phyloP scores from a whole-genome alignment of 768 basidiomycete genomes.

The Leccinum longicurvipes region DNA sequence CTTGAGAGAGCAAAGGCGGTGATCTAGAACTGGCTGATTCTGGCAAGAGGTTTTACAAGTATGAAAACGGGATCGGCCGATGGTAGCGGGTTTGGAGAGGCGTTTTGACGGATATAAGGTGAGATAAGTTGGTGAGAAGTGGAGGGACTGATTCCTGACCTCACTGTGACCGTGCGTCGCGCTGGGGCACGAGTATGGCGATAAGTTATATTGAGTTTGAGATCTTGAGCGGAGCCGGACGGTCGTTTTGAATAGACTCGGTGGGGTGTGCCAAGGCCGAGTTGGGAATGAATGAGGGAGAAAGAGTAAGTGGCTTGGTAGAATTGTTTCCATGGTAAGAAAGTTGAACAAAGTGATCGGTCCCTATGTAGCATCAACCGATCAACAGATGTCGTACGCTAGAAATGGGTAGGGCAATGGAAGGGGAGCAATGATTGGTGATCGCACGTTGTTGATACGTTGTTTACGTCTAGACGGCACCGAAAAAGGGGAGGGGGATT shows the following conservation, averaged over 20 bases:
- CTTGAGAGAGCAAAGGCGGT: not conserved
- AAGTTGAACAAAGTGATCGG: slow-evolving; percentile 19
- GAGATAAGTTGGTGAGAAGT: slow-evolving; percentile 5
- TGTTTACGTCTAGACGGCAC: slow-evolving; percentile 30
- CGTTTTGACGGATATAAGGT: slow-evolving; percentile 20
- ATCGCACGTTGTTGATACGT: slow-evolving; percentile 28
- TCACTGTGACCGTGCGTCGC: slow-evolving; percentile 15
- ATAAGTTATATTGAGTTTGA: slow-evolving; percentile 7
- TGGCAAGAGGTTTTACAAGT: not conserved
- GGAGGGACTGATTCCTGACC: slow-evolving; percentile 2
- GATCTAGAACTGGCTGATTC: slow-evolving; percentile 8
- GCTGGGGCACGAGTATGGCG: not conserved
- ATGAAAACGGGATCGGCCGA: slow-evolving; percentile 17
- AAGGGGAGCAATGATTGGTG: slow-evolving; percentile 19
- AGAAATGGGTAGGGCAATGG: slow-evolving; percentile 21
- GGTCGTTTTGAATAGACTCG: not conserved
- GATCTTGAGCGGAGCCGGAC: slow-evolving; percentile 1
- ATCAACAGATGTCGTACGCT: slow-evolving; percentile 27
- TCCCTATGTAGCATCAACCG: slow-evolving; percentile 13
- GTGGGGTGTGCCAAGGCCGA: not conserved
- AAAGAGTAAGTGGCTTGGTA: slow-evolving; percentile 5
- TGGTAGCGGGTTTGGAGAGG: slow-evolving; percentile 16
- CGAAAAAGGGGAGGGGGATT: slow-evolving; percentile 28
- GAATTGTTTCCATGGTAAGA: slow-evolving; percentile 31
- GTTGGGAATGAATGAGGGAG: not conserved